Evolutionary conservation across 2,329 filamentous ascomycete genomes (phyloP), one percentile per base, ranked within the genome.

Genomic region (Ophiocordyceps camponoti-leonardi): DNA sequence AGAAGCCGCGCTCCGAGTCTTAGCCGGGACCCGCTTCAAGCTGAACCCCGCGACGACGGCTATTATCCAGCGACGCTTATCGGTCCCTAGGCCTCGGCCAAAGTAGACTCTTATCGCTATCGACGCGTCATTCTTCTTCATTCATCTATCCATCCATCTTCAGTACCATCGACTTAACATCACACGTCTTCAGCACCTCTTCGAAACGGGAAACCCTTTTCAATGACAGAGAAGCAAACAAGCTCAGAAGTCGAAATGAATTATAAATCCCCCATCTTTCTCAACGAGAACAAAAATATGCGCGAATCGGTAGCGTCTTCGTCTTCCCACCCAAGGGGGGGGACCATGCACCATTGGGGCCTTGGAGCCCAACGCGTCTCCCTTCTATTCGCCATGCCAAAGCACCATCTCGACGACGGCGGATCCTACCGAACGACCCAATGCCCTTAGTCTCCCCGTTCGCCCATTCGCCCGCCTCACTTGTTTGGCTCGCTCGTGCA

Each of bases 311-410:
- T 39, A 39, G 16, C 16, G n/a, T 18, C n/a, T 18, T 44, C 42
- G 44, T 42, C 26, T 11, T 28, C 26, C 26, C 26, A 28, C 7
- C 26, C 10, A 5, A 23, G 6, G 6, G 26, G 26, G 26, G 10
- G n/a, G n/a, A n/a, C n/a, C 26, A 28, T 28, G 26, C 26, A 28
- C 26, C 26, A 28, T 28, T 28, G 26, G 47, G 47, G 47, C 42
- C 35, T 42, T 26, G 31, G 42, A 44, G 47, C 47, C 47, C 47
- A 48, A 48, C 47, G 26, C 22, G 42, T 39, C 18, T 12, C 35
- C 18, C 35, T 11, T 19, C 18, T 19, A 18, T 14, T n/a, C 31
- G 31, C 31, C 31, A 39, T 39, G n/a, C 35, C 35, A 39, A 39
- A 39, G 18, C 10, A 39, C 35, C 31, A 14, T 33, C 13, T 14